These are phyloP conservation scores for Pseudoperonospora humuli DNA, from an alignment of 352 stramenopile genomes.

Conservation along the genomic window DNA sequence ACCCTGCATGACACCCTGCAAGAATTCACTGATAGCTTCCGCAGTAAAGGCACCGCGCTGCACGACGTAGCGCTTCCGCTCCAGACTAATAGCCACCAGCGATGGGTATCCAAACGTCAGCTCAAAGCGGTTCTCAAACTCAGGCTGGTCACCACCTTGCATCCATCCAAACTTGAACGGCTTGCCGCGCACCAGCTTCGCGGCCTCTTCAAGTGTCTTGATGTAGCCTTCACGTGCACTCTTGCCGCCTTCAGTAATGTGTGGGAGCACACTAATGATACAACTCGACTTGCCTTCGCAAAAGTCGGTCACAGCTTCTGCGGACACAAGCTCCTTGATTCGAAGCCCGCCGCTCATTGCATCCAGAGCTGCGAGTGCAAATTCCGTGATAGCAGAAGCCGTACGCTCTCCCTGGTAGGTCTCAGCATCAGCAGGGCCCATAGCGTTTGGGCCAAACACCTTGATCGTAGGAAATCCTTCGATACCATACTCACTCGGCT, in stretches of 20 bases:
- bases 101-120: conserved; percentile 89
- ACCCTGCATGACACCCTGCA: conserved; percentile 66
- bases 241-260: conserved; percentile 87
- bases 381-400: conserved; percentile 73
- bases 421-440: conserved; percentile 42
- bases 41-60: conserved; percentile 67
- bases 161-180: conserved; percentile 90
- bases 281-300: conserved; percentile 87
- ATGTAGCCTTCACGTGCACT: conserved; percentile 78
- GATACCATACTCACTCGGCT: conserved; percentile 83
- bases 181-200: conserved; percentile 84
- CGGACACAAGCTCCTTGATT: conserved; percentile 74
- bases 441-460: conserved; percentile 82
- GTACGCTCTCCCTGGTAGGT: conserved; percentile 87
- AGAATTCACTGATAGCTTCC: conserved; percentile 61
- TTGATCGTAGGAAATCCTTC: conserved; percentile 93
- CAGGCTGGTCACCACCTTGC: conserved; percentile 79
- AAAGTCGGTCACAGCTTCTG: conserved; percentile 59
- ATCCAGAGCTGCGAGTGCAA: conserved; percentile 66
- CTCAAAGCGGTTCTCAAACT: conserved; percentile 79
- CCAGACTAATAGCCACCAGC: conserved; percentile 82
- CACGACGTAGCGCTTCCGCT: conserved; percentile 79
- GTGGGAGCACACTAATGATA: conserved; percentile 82
- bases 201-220: conserved; percentile 63
- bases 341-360: conserved; percentile 58